Evolutionary conservation across 176 grass and related monocot genomes (phyloP).

Genomic region (Carex littledalei): DNA sequence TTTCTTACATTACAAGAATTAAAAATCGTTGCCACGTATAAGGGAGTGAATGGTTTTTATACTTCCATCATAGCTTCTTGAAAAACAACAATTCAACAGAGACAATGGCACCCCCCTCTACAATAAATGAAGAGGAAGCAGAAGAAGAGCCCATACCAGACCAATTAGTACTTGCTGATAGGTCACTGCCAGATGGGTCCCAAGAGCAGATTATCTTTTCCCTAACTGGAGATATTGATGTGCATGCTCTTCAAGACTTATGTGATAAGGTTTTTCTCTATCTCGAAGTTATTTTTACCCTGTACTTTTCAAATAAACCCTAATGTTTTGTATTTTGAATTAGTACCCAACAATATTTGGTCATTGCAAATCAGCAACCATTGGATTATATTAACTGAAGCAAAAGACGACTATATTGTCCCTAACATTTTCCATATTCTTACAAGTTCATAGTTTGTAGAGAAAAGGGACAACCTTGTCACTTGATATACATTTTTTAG

Average conservation of each 20-base stretch:
- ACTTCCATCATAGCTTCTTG: constrained; percentile 46
- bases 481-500: not conserved
- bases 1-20: constrained; percentile 7
- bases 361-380: not conserved
- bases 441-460: not conserved
- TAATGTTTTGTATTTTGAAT: not conserved
- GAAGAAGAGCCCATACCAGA: constrained; percentile 34
- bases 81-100: constrained; percentile 62
- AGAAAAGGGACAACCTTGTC: not conserved
- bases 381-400: not conserved
- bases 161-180: constrained; percentile 66
- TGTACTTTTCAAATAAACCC: not conserved
- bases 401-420: not conserved
- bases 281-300: not conserved
- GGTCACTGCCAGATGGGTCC: constrained; percentile 61
- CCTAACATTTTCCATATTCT: not conserved
- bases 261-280: constrained; percentile 69
- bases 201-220: constrained; percentile 92
- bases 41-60: not conserved
- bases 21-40: not conserved
- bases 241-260: constrained; percentile 78
- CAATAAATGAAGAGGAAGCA: constrained; percentile 70
- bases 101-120: constrained; percentile 52
- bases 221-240: constrained; percentile 70
- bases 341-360: not conserved